phyloP scores from a whole-genome alignment of 768 basidiomycete species.

The Pleurotus citrinopileatus region DNA sequence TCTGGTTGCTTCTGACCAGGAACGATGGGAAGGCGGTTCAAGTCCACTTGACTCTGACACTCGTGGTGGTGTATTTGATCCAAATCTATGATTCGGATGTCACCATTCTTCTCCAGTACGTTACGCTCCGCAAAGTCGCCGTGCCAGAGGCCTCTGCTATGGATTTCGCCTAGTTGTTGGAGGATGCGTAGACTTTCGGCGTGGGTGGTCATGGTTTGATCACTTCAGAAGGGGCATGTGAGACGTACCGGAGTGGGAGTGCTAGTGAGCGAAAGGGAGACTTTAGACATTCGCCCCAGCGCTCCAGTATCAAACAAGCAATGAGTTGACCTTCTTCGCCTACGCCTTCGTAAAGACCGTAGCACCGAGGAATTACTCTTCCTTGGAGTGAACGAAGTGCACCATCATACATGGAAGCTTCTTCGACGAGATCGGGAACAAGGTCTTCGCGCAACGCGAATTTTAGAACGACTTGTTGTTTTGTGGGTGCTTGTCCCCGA shows the following conservation, averaged over 20 bases:
- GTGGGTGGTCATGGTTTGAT: background rate
- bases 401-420: slow-evolving; percentile 30
- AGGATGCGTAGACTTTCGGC: slow-evolving; percentile 29
- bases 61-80: slow-evolving; percentile 28
- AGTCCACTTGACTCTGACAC: slow-evolving; percentile 28
- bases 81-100: slow-evolving; percentile 38
- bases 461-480: slow-evolving; percentile 26
- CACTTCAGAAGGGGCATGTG: background rate
- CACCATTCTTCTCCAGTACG: slow-evolving; percentile 31
- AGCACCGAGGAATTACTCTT: slow-evolving; percentile 27
- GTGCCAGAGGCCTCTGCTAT: slow-evolving; percentile 30
- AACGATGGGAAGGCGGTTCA: slow-evolving; percentile 6
- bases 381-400: slow-evolving; percentile 31
- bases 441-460: slow-evolving; percentile 38
- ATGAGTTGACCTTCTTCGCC: slow-evolving; percentile 29
- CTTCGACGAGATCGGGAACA: slow-evolving; percentile 29
- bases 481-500: background rate
- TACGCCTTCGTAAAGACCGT: slow-evolving; percentile 31
- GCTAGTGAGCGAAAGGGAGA: slow-evolving; percentile 26
- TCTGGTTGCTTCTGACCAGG: slow-evolving; percentile 23
- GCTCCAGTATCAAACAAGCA: slow-evolving; percentile 34
- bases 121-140: slow-evolving; percentile 42
- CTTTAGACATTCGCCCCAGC: slow-evolving; percentile 32
- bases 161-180: slow-evolving; percentile 29
- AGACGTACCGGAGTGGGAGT: slow-evolving; percentile 29